Conservation (phyloP, 2,329 filamentous ascomycete species). For the Scytalidium sp. region DNA sequence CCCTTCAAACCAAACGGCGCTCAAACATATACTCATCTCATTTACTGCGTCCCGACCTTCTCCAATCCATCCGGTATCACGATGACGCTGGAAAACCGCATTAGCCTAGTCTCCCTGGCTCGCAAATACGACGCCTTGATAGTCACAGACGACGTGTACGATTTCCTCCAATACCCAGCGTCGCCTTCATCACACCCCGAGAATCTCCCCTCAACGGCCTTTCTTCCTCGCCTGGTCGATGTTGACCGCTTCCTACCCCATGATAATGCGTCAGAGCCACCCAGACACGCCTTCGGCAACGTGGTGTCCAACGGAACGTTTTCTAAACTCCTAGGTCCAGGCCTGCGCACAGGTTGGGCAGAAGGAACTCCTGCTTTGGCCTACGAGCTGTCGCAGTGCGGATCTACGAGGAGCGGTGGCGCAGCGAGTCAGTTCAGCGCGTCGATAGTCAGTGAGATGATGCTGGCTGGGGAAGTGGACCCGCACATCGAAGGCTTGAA, state of each 20-base stretch:
- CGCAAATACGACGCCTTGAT: conserved; percentile 78
- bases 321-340: conserved; percentile 81
- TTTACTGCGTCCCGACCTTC: conserved; percentile 87
- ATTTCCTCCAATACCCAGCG: conserved; percentile 77
- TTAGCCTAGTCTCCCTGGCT: conserved; percentile 71
- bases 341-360: conserved; percentile 82
- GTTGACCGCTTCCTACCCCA: conserved; percentile 61
- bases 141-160: conserved; percentile 90
- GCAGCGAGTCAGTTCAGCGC: conserved; percentile 54
- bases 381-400: conserved; percentile 49
- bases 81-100: conserved; percentile 67
- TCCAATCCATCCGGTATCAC: conserved; percentile 85
- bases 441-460: conserved; percentile 46
- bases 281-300: conserved; percentile 67
- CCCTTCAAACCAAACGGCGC: conserved; percentile 42
- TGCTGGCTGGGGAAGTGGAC: conserved; percentile 42
- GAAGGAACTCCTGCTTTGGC: conserved; percentile 66
- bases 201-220: conserved; percentile 7
- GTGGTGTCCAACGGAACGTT: conserved; percentile 85
- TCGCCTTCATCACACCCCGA: conserved; percentile 18
- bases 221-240: conserved; percentile 72
- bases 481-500: conserved; percentile 40
- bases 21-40: conserved; percentile 80
- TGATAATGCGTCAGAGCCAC: conserved; percentile 48
- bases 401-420: conserved; percentile 53